Base-by-base conservation (phyloP, 2,329 filamentous ascomycete genomes). In the Claviceps lovelessii region DNA sequence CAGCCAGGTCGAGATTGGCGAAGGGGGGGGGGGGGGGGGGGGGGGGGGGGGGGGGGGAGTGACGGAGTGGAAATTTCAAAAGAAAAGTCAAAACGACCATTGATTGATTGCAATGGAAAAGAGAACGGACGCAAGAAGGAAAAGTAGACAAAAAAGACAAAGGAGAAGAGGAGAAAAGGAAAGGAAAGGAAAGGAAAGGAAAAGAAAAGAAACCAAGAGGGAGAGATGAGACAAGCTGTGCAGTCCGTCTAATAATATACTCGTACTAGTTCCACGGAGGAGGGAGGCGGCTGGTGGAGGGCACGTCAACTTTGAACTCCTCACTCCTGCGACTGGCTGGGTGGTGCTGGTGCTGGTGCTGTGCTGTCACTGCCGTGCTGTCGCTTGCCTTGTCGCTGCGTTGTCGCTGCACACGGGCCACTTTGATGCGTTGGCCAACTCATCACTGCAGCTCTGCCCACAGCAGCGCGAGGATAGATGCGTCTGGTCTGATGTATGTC, bases 381-480 rank as follows among this genome's bases (percentile, higher is more conserved):
- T 23, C 23, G 23, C 23, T 23, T 57, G 55, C 46, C 53, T 57
- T 55, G 55, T 57, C 53, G 53, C 67, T 69, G 68, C 66, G 68
- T 67, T 28, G 46, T 31, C 54, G 52, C 67, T 69, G 68, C 66
- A 68, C 67, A 70, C 66, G 69, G 67, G 65, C 67, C 69, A 70
- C 67, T 67, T 55, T 68, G 67, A 68, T 70, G 68, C 66, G 67
- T 69, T 70, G 67, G 68, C 67, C 68, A 70, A 66, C 68, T 68
- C 68, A 70, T 68, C 65, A 66, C 59, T 70, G 68, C 68, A 84
- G 66, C 55, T 49, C 44, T 63, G 62, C 54, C 49, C 54, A 62
- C 65, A 66, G 64, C 19, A 17, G 29, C 62, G 62, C 63, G 28
- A 31, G 48, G 48, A 39, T 5, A 28, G 48, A 50, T 41, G 39